Conservation (phyloP, 176 grass and related monocot genomes). For the Triticum turgidum region DNA sequence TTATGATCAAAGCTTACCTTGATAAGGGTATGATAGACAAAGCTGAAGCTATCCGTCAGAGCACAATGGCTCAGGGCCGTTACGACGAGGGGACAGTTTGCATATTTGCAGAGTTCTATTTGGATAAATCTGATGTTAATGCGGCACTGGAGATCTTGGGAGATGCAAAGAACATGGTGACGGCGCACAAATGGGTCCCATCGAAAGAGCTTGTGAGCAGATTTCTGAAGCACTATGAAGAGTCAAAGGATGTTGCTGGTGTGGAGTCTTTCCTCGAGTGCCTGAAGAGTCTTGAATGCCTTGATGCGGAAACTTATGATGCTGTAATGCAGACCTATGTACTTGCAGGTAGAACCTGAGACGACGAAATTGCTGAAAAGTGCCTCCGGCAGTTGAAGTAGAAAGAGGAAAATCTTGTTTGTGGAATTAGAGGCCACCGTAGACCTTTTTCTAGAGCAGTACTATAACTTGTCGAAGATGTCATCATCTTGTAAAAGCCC, state of each 20-base stretch:
- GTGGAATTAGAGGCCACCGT: no score
- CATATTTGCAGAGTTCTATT: neutral
- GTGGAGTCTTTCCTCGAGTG: slow-evolving; percentile 28
- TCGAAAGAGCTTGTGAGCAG: no score
- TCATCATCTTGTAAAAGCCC: no score
- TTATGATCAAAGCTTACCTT: slow-evolving; percentile 29
- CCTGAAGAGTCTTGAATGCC: neutral
- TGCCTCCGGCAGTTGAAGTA: neutral
- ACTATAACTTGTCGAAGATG: no score
- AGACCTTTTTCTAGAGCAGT: no score
- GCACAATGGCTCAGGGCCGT: slow-evolving; percentile 31
- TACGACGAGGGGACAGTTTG: neutral
- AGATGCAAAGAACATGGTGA: no score
- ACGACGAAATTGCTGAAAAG: slow-evolving; percentile 7
- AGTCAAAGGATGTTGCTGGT: slow-evolving; percentile 26
- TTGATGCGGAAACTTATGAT: slow-evolving; percentile 3
- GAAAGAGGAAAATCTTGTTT: no score
- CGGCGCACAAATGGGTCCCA: no score
- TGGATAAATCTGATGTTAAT: neutral
- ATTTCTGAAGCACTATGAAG: no score
- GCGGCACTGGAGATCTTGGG: slow-evolving; percentile 2
- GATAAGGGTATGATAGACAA: neutral
- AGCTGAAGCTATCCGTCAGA: slow-evolving; percentile 34
- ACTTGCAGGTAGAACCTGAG: slow-evolving; percentile 12
- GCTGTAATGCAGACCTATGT: slow-evolving; percentile 27